Evolutionary conservation across 2,329 filamentous ascomycete species (phyloP), one percentile per base, ranked within the genome.

Genomic region (Neurospora sp.): DNA sequence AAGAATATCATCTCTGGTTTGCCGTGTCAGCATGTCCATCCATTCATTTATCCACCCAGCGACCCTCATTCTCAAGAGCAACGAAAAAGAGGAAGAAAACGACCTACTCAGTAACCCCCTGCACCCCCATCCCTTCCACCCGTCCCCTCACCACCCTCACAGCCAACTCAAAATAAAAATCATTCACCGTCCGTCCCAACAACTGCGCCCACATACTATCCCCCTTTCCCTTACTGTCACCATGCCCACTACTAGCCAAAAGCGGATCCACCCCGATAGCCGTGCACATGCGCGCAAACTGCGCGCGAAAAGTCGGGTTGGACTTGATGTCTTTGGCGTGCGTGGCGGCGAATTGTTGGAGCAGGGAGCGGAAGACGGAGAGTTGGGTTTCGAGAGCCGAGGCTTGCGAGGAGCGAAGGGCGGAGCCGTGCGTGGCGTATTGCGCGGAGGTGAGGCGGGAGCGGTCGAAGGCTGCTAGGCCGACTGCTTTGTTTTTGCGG

Each of bases 231-330:
- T 80, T 80, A 23, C 46, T 52, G 72, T 83, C 83, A 3, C 33
- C 66, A 74, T 1, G 75, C 74, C 41, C 41, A 46, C 79, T 73
- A 70, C 86, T 89, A n/a, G 93, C 93, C 19, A 99, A 85, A 62
- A 62, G 52, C 2, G 96, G 96, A 79, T 99, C 96, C 12, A 99
- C 93, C 67, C 96, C 96, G 74, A 99, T 97, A 72, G 94, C 93
- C 77, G 93, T 89, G 82, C 96, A 99, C 96, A 99, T 99, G 79
- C 95, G 93, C 3, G 96, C 95, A 78, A 99, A 99, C 81, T 99
- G 95, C 40, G 95, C 93, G 72, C 96, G 92, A 81, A 99, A 99
- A 8, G 89, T 91, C 6, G 96, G 96, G 79, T 98, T 94, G 2
- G 93, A 97, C 73, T 95, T 94, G 71, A 99, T 99, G 77, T 97